Evolutionary conservation across 306 rosid species (phyloP).

Genomic region (Corylus avellana): DNA sequence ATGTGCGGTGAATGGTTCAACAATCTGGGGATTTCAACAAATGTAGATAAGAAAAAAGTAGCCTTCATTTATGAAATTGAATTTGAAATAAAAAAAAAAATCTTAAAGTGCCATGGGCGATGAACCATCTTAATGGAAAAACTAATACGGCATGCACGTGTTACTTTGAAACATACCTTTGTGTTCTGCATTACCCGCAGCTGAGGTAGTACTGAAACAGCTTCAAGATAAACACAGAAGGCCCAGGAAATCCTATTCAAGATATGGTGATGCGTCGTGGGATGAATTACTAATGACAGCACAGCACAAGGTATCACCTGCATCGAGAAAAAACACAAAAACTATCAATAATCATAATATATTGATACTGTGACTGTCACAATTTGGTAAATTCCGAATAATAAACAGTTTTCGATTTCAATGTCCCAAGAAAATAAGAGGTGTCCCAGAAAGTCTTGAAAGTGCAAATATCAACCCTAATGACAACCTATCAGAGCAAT

Average conservation of each 20-base stretch:
- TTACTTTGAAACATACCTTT: slow-evolving; percentile 43
- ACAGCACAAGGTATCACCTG: slow-evolving; percentile 66
- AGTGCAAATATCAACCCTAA: too few relatives aligned
- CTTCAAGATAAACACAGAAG: slow-evolving; percentile 87
- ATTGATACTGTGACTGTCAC: slow-evolving; percentile 4
- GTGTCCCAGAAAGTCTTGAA: too few relatives aligned
- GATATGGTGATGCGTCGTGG: slow-evolving; percentile 55
- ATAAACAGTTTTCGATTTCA: not conserved
- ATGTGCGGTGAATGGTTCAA: slow-evolving; percentile 81
- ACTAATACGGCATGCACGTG: not conserved
- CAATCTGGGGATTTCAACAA: slow-evolving; percentile 48
- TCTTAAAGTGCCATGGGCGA: not conserved
- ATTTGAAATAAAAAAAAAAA: not conserved
- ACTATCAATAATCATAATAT: slow-evolving; percentile 2
- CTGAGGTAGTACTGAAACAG: slow-evolving; percentile 79
- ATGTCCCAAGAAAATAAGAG: too few relatives aligned
- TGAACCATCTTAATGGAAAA: slow-evolving; percentile 5
- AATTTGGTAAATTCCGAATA: not conserved
- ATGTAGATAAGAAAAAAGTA: slow-evolving; percentile 5
- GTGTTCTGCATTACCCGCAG: slow-evolving; percentile 78
- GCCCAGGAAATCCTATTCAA: slow-evolving; percentile 72
- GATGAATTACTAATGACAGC: slow-evolving; percentile 60
- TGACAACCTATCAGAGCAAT: too few relatives aligned
- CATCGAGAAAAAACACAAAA: slow-evolving; percentile 20
- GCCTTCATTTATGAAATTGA: not conserved